phyloP scores from a whole-genome alignment of 495 filamentous ascomycete species.

The Aspergillus nanangensis region DNA sequence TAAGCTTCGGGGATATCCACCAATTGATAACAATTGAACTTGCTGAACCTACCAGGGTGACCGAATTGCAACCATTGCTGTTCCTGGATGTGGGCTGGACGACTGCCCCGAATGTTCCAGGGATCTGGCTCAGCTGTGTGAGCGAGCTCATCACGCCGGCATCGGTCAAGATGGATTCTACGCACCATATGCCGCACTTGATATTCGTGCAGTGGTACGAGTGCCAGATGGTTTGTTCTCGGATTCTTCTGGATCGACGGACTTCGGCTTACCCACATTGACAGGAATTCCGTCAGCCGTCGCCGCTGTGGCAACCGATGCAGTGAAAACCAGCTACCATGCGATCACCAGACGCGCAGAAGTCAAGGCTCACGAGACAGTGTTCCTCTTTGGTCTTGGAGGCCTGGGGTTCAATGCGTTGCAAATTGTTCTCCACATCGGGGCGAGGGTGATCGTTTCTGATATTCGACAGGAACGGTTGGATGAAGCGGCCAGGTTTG shows the following conservation, averaged over 20 bases:
- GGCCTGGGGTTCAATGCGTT: conserved; percentile 21
- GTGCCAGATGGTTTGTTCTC: conserved; percentile 11
- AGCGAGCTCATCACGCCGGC: conserved; percentile 12
- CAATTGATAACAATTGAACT: too few relatives aligned
- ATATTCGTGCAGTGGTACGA: conserved; percentile 14
- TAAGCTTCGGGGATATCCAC: background rate
- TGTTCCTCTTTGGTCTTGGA: conserved; percentile 18
- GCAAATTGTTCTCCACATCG: conserved; percentile 16
- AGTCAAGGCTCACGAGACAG: conserved; percentile 14
- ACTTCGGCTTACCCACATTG: too few relatives aligned
- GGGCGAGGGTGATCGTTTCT: conserved; percentile 15
- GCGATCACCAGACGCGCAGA: conserved; percentile 17
- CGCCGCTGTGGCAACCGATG: conserved; percentile 19
- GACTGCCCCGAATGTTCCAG: conserved; percentile 18
- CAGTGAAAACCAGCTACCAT: conserved; percentile 19
- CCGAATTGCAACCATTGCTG: conserved; percentile 12
- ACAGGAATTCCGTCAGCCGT: conserved; percentile 9
- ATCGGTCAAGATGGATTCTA: conserved; percentile 23
- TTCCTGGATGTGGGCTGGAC: conserved; percentile 15
- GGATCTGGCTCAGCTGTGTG: conserved; percentile 16
- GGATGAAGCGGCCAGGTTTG: conserved; percentile 7
- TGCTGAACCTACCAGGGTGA: conserved; percentile 6
- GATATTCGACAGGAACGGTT: conserved; percentile 17
- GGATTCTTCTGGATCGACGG: too few relatives aligned
- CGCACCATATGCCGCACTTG: conserved; percentile 14